Evolutionary conservation across 495 filamentous ascomycete genomes (phyloP).

Genomic region (Apodospora peruviana): DNA sequence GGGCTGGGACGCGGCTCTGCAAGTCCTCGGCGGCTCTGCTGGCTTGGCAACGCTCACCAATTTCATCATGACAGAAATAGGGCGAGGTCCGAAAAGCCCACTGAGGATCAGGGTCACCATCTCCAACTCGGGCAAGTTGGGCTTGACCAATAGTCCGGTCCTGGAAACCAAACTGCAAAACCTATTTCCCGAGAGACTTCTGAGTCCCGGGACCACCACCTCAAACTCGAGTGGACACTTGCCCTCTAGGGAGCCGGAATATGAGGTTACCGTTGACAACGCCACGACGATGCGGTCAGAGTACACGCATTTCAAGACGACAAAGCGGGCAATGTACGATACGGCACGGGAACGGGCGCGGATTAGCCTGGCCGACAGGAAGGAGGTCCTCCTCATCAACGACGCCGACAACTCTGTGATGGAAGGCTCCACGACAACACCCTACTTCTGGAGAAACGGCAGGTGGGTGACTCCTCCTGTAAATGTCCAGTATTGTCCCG

Average conservation of each 20-base stretch:
- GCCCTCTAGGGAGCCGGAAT: constrained; percentile 27
- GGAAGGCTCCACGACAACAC: constrained; percentile 79
- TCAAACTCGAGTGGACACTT: neutral
- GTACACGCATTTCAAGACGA: constrained; percentile 75
- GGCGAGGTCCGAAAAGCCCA: constrained; percentile 17
- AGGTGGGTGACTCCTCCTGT: constrained; percentile 63
- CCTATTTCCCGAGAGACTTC: constrained; percentile 49
- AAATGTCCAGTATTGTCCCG: constrained; percentile 14
- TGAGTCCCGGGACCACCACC: constrained; percentile 3
- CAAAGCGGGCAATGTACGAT: constrained; percentile 58
- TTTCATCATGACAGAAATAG: constrained; percentile 15
- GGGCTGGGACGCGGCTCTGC: constrained; percentile 47
- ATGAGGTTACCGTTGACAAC: constrained; percentile 53
- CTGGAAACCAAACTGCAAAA: constrained; percentile 43
- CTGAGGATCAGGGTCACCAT: constrained; percentile 51
- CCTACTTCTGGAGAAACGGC: constrained; percentile 67
- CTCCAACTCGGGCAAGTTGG: constrained; percentile 41
- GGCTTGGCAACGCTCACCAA: constrained; percentile 32
- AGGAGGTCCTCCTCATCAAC: constrained; percentile 74
- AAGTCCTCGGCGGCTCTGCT: constrained; percentile 33
- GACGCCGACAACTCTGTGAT: constrained; percentile 58
- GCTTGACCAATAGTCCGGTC: constrained; percentile 43
- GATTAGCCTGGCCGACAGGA: constrained; percentile 48
- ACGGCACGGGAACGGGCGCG: constrained; percentile 52
- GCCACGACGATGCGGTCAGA: constrained; percentile 46